Evolutionary conservation across 192 early-diverging fungal species (phyloP).

Genomic region (Haplosporangium gracile): DNA sequence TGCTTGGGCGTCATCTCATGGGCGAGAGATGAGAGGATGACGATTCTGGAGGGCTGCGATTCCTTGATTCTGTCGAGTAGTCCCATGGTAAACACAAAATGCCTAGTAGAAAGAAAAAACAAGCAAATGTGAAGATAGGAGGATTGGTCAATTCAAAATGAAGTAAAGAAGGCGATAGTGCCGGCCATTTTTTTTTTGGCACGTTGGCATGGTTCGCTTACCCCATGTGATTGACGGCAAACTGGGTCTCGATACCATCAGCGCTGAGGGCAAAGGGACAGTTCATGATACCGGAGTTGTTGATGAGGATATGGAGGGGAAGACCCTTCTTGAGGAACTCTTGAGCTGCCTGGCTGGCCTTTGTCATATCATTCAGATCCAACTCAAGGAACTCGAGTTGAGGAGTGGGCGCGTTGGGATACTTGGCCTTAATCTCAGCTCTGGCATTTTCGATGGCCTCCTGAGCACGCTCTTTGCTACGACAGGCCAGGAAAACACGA

Average conservation of each 20-base stretch:
- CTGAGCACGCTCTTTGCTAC: conserved; percentile 11
- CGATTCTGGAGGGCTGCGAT: conserved; percentile 43
- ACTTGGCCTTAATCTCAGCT: conserved; percentile 19
- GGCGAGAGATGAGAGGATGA: conserved; percentile 44
- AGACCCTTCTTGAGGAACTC: conserved; percentile 41
- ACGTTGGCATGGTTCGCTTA: background rate
- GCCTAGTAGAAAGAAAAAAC: background rate
- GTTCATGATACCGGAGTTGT: conserved; percentile 52
- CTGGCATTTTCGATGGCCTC: conserved; percentile 16
- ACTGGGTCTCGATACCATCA: conserved; percentile 58
- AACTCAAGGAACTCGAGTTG: conserved; percentile 40
- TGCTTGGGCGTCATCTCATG: conserved; percentile 13
- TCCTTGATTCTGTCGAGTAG: conserved; percentile 18
- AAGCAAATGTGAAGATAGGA: background rate
- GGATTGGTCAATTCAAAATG: conserved; percentile 1
- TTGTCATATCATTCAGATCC: conserved; percentile 26
- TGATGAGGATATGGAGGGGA: conserved; percentile 61
- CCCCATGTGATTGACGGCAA: conserved; percentile 62
- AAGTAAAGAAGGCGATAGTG: background rate
- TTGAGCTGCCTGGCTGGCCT: conserved; percentile 34
- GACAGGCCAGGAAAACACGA: conserved; percentile 19
- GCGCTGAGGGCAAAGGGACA: conserved; percentile 26
- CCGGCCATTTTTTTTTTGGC: background rate
- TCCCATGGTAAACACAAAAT: conserved; percentile 27
- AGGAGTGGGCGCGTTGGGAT: background rate